A percentile compares a stretch with the other conserved stretches of the same genome.
These are phyloP conservation scores for Cladosporium sp. DNA, from an alignment of 2,329 filamentous ascomycete genomes.

Conservation along the genomic window DNA sequence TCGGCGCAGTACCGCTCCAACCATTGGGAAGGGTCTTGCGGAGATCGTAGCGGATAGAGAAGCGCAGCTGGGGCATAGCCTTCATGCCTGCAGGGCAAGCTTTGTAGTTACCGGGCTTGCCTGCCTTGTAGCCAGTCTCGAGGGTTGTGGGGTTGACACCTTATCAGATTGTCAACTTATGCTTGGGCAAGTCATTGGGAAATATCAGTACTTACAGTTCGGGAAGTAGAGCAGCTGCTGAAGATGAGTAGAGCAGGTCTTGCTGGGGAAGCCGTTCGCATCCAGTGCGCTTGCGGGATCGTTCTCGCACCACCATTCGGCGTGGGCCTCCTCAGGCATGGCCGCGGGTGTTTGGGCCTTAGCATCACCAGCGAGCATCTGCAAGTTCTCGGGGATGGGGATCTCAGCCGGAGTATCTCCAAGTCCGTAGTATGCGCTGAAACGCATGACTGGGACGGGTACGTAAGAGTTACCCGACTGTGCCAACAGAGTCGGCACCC, in stretches of 20 bases:
- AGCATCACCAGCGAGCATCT: constrained; percentile 45
- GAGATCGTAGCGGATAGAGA: constrained; percentile 51
- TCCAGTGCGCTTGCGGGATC: constrained; percentile 12
- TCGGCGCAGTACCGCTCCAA: constrained; percentile 47
- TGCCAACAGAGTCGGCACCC: constrained; percentile 17
- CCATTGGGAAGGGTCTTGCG: constrained; percentile 46
- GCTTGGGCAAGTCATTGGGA: not conserved
- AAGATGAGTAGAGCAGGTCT: constrained; percentile 45
- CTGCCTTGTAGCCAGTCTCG: constrained; percentile 40
- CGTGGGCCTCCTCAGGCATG: constrained; percentile 26
- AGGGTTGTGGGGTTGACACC: constrained; percentile 11
- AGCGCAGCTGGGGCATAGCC: constrained; percentile 50
- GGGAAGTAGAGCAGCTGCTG: constrained; percentile 50
- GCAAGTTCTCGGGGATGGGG: constrained; percentile 47
- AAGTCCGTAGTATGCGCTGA: constrained; percentile 50
- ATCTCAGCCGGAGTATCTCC: constrained; percentile 45
- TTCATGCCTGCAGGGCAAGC: constrained; percentile 48
- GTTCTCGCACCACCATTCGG: constrained; percentile 42
- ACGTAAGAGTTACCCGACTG: constrained; percentile 9
- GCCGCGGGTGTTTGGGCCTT: constrained; percentile 37
- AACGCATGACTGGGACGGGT: constrained; percentile 34
- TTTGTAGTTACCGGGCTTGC: constrained; percentile 32
- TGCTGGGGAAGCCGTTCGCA: constrained; percentile 34
- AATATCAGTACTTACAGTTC: constrained; percentile 36
- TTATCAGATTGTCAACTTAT: constrained; percentile 25